A percentile compares a stretch with the other conserved stretches of the same genome.
Evolutionary conservation across 768 basidiomycete species (phyloP).

Genomic region (Phaffia australis): DNA sequence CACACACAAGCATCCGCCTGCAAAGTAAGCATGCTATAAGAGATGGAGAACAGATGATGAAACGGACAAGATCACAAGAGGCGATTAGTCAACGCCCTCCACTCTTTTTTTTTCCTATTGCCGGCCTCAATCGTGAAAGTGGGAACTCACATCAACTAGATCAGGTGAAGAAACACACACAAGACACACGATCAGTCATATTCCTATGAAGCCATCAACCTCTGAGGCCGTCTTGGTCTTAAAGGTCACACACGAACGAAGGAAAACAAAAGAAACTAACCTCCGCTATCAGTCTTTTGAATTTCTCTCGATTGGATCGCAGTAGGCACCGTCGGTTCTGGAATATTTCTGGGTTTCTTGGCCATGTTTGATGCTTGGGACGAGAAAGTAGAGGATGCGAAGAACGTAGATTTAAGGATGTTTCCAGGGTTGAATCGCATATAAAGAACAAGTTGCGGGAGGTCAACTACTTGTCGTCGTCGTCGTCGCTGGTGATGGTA

Average conservation of each 20-base stretch:
- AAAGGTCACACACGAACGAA: not conserved
- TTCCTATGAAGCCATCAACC: not conserved
- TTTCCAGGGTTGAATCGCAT: too few relatives aligned
- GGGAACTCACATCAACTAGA: slow-evolving; percentile 4
- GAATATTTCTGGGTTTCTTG: slow-evolving; percentile 1
- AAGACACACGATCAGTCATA: not conserved
- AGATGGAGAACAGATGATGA: not conserved
- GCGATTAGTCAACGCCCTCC: slow-evolving; percentile 14
- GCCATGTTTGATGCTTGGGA: not conserved
- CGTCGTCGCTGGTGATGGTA: too few relatives aligned
- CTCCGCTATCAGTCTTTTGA: not conserved
- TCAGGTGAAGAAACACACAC: not conserved
- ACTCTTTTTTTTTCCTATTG: not conserved
- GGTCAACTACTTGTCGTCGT: too few relatives aligned
- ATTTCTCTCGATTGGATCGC: slow-evolving; percentile 8
- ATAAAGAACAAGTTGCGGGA: too few relatives aligned
- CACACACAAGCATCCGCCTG: slow-evolving; percentile 14
- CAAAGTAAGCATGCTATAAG: slow-evolving; percentile 1
- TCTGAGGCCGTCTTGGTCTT: not conserved
- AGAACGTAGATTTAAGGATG: not conserved
- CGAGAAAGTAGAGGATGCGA: slow-evolving; percentile 2
- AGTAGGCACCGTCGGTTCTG: slow-evolving; percentile 19
- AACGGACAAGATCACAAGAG: not conserved
- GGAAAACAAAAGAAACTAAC: not conserved
- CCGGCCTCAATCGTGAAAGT: not conserved